These are phyloP conservation scores for Maudiozyma bulderi DNA, from an alignment of 805 yeast species.

Conservation along the genomic window DNA sequence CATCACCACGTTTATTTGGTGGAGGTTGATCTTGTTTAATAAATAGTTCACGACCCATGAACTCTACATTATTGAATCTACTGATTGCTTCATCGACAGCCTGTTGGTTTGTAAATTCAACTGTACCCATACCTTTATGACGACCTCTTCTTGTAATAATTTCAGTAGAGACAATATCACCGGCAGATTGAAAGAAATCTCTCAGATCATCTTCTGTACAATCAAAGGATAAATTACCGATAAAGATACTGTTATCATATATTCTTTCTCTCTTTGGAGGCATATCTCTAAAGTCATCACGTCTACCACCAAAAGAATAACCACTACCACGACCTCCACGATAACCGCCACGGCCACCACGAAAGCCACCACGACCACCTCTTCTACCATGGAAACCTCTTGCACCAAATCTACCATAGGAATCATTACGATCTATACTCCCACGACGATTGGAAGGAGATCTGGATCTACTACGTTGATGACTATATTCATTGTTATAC, in stretches of 20 bases:
- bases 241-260: conserved; percentile 57
- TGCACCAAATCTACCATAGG: conserved; percentile 6
- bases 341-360: conserved; percentile 11
- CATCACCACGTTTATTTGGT: conserved; percentile 32
- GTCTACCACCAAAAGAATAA: neutral
- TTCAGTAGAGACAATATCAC: conserved; percentile 69
- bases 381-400: conserved; percentile 6
- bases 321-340: conserved; percentile 7
- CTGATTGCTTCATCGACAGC: conserved; percentile 65
- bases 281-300: neutral
- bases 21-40: conserved; percentile 89
- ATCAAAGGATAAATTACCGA: conserved; percentile 65
- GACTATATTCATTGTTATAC: neutral
- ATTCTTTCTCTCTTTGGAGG: conserved; percentile 33
- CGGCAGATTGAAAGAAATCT: conserved; percentile 50
- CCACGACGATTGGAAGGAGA: conserved; percentile 18
- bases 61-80: conserved; percentile 51
- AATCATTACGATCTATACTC: conserved; percentile 27
- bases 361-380: conserved; percentile 4
- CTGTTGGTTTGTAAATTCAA: conserved; percentile 58
- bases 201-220: conserved; percentile 50
- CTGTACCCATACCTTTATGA: conserved; percentile 85
- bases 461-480: conserved; percentile 15
- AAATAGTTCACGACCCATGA: conserved; percentile 71
- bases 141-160: conserved; percentile 68